Evolutionary conservation across 2,329 filamentous ascomycete genomes (phyloP), one percentile per base, ranked within the genome.

Genomic region (Trichophaea hybrida): DNA sequence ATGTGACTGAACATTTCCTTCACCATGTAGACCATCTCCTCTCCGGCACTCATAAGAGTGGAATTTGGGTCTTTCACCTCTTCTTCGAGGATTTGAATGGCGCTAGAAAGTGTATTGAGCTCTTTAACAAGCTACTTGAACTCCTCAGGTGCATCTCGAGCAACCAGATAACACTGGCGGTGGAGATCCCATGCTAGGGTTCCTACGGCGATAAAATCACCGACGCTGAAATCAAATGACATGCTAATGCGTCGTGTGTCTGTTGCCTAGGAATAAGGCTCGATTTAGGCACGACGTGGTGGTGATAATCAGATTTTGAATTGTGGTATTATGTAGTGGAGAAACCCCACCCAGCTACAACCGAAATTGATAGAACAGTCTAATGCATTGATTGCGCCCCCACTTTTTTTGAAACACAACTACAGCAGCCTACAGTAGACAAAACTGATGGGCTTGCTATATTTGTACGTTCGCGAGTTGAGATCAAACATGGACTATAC

Each of bases 151-250:
- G 57, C 57, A 17, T 17, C n/a, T 12, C 40, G n/a, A 10, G 55
- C 43, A 12, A 52, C 58, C 31, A 58, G 17, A 15, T 46, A 60
- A n/a, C 49, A 62, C 4, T 64, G 24, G 8, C 52, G 34, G 17
- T 64, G 63, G 13, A 64, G 60, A 4, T 44, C 31, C 54, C 58
- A 63, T 7, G 49, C 58, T 10, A 65, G 38, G 4, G 52, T 50
- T 6, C 59, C 44, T 6, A 53, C 60, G 1, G 55, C 55, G 6
- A 65, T 46, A 17, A 65, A 57, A 33, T 65, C 63, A 1, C 64
- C 62, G 32, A 61, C 31, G 4, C 58, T 31, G 32, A 65, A 54
- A 13, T 60, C 60, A 34, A 62, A 64, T 4, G 58, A 55, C 64
- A 65, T 65, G 10, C 6, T 15, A 24, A 24, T 24, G 24, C 24